Evolutionary conservation across 176 grass and related monocot genomes (phyloP).

Genomic region (Oryza rufipogon): DNA sequence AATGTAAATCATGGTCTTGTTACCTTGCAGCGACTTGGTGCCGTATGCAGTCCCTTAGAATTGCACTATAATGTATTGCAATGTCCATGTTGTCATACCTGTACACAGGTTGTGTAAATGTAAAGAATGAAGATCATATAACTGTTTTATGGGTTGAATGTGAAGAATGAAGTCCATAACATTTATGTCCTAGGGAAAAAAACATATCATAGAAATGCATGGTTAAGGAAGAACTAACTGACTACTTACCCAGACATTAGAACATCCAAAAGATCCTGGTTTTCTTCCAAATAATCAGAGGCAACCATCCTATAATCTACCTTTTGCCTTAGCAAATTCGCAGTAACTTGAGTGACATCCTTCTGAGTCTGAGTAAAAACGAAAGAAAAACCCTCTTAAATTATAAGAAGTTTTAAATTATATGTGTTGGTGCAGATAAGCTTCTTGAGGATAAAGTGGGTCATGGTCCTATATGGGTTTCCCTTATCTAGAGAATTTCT

Average conservation of each 20-base stretch:
- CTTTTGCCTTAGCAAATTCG: conserved; percentile 71
- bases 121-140: neutral
- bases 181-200: neutral
- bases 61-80: conserved; percentile 63
- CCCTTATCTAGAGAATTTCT: neutral
- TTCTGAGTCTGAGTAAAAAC: conserved; percentile 54
- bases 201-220: neutral
- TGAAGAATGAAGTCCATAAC: neutral
- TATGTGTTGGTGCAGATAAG: neutral
- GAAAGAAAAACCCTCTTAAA: neutral
- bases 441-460: neutral
- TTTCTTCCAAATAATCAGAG: conserved; percentile 66
- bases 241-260: conserved; percentile 60
- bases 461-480: neutral
- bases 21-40: conserved; percentile 75
- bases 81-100: conserved; percentile 68
- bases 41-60: conserved; percentile 65
- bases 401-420: neutral
- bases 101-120: neutral
- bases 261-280: conserved; percentile 61
- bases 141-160: neutral
- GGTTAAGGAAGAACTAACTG: neutral
- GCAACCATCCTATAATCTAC: conserved; percentile 63
- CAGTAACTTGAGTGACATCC: conserved; percentile 60
- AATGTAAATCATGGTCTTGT: conserved; percentile 24